Evolutionary conservation across 2,329 filamentous ascomycete species (phyloP).

Genomic region (Penicillium glabrum): DNA sequence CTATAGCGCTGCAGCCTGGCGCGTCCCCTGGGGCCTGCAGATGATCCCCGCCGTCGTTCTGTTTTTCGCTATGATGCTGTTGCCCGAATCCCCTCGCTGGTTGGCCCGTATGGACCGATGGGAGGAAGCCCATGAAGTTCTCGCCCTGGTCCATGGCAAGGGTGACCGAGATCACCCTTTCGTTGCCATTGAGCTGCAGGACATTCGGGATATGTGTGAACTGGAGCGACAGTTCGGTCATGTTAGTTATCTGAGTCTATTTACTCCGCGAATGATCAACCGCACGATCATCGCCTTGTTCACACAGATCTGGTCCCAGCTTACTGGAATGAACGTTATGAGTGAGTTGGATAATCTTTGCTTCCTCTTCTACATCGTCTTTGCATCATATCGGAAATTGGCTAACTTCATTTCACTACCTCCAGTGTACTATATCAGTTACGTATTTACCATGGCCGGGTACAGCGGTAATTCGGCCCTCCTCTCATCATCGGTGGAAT

Average conservation of each 20-base stretch:
- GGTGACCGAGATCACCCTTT: conserved; percentile 64
- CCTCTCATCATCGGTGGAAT: conserved; percentile 67
- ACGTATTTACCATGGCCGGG: conserved; percentile 68
- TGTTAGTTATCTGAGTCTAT: conserved; percentile 68
- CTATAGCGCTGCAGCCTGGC: conserved; percentile 57
- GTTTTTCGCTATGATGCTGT: conserved; percentile 51
- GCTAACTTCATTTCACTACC: neutral
- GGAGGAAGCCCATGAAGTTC: conserved; percentile 51
- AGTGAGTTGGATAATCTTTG: neutral
- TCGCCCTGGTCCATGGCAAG: conserved; percentile 60
- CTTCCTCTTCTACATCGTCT: neutral
- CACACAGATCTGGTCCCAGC: conserved; percentile 71
- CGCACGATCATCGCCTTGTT: conserved; percentile 69
- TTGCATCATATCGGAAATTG: neutral
- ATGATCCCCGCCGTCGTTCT: conserved; percentile 60
- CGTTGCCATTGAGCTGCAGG: conserved; percentile 65
- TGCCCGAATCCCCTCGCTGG: conserved; percentile 63
- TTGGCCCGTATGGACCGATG: conserved; percentile 61
- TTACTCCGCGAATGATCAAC: conserved; percentile 70
- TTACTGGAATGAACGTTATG: conserved; percentile 34
- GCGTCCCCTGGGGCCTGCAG: conserved; percentile 64
- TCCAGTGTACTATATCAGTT: conserved; percentile 65
- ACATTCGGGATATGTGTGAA: conserved; percentile 70
- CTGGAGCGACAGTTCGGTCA: conserved; percentile 70
- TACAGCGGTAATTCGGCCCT: conserved; percentile 58